Conservation (phyloP, 1,139 yeast species). For the Groenewaldozyma sp. region DNA sequence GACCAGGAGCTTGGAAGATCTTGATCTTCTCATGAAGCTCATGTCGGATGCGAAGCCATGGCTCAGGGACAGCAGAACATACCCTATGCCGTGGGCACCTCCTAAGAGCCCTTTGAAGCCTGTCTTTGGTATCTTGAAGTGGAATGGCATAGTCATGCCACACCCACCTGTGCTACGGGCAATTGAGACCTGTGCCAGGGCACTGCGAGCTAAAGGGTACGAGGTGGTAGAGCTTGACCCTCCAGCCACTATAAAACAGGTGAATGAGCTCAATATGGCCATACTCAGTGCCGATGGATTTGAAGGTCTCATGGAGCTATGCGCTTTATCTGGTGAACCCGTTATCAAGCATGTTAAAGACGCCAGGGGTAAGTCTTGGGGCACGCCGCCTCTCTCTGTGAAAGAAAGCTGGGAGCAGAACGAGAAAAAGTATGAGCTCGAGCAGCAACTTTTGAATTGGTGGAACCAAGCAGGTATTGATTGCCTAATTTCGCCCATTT, state of each 20-base stretch:
- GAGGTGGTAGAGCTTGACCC: constrained; percentile 36
- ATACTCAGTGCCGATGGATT: constrained; percentile 21
- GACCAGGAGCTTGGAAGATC: constrained; percentile 10
- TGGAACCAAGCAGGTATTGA: constrained; percentile 36
- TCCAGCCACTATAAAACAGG: no score
- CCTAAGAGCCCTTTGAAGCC: no score
- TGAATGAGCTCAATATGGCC: no score
- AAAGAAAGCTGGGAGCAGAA: constrained; percentile 39
- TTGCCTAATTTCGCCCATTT: constrained; percentile 42
- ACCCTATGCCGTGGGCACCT: no score
- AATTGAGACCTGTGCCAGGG: constrained; percentile 25
- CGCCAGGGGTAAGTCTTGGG: constrained; percentile 9
- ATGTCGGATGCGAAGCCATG: constrained; percentile 11
- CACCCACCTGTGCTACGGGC: constrained; percentile 45
- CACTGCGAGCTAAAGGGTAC: constrained; percentile 31
- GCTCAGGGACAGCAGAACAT: no score
- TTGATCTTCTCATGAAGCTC: constrained; percentile 10
- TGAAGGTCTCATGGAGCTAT: constrained; percentile 24
- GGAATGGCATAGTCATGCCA: constrained; percentile 22
- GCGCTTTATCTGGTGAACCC: constrained; percentile 35
- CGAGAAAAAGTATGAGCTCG: constrained; percentile 29
- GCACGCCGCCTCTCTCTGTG: no score
- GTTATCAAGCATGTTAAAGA: constrained; percentile 27
- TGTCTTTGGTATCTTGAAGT: constrained; percentile 5
- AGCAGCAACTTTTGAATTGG: constrained; percentile 32